phyloP scores from a whole-genome alignment of 129 eudicot species.

The Apium graveolens region DNA sequence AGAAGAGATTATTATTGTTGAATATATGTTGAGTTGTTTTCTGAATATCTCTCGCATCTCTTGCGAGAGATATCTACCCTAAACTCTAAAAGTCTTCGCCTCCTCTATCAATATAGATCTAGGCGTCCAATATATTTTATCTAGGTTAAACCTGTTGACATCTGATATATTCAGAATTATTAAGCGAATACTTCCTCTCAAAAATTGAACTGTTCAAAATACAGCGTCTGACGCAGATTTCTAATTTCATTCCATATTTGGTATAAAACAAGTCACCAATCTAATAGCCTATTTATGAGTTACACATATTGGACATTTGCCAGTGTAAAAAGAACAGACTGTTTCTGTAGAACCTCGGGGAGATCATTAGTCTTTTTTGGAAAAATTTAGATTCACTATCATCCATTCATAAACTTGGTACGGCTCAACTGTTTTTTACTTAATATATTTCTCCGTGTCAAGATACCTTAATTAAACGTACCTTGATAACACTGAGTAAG shows the following conservation, averaged over 20 bases:
- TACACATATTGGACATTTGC: neutral
- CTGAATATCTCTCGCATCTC: too few relatives aligned
- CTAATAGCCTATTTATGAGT: too few relatives aligned
- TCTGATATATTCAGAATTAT: neutral
- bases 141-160: neutral
- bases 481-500: conserved; percentile 74
- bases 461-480: conserved; percentile 14
- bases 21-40: too few relatives aligned
- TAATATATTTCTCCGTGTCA: too few relatives aligned
- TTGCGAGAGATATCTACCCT: too few relatives aligned
- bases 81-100: too few relatives aligned
- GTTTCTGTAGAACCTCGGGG: neutral
- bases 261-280: neutral
- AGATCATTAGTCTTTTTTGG: neutral
- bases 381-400: neutral
- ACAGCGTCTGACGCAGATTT: neutral
- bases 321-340: neutral
- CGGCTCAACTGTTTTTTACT: neutral
- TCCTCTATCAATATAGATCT: neutral
- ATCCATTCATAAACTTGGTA: neutral
- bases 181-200: neutral
- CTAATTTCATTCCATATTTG: neutral
- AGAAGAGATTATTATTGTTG: too few relatives aligned
- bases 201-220: neutral
- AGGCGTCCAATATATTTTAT: neutral